A percentile compares a stretch with the other conserved stretches of the same genome.
Conservation (phyloP, 441 rosid genomes). For the Brassica balearica region DNA sequence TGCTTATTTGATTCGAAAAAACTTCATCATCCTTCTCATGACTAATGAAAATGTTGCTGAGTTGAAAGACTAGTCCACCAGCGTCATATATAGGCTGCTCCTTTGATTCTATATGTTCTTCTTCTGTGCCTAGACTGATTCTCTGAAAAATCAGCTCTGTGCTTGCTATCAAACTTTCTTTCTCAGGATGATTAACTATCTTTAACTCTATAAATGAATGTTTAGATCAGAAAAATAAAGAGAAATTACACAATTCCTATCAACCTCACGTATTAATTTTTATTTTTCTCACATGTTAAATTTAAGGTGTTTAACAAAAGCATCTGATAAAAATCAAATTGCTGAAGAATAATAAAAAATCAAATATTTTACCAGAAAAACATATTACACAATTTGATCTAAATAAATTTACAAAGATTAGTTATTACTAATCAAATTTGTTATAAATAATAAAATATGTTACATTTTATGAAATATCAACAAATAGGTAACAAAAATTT, state of each 20-base stretch:
- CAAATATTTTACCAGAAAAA: neutral
- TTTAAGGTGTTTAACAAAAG: conserved; percentile 1
- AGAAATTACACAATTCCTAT: too few relatives aligned
- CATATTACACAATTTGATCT: neutral
- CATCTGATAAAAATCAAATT: neutral
- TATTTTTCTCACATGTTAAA: neutral
- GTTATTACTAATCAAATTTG: neutral
- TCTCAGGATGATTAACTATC: neutral
- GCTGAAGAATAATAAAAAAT: neutral
- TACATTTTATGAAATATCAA: neutral
- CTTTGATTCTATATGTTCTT: neutral
- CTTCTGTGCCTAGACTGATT: neutral
- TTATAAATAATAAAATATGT: neutral
- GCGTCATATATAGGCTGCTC: neutral
- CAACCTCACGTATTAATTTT: neutral
- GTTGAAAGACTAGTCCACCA: neutral
- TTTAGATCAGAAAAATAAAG: neutral
- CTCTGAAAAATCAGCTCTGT: neutral
- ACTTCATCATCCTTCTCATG: neutral
- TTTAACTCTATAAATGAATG: neutral
- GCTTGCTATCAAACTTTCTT: neutral
- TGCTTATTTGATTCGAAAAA: neutral
- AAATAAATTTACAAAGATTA: neutral
- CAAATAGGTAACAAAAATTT: neutral
- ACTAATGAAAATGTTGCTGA: neutral